Base-by-base conservation (phyloP, 257 asterid genomes). In the Lavandula angustifolia region DNA sequence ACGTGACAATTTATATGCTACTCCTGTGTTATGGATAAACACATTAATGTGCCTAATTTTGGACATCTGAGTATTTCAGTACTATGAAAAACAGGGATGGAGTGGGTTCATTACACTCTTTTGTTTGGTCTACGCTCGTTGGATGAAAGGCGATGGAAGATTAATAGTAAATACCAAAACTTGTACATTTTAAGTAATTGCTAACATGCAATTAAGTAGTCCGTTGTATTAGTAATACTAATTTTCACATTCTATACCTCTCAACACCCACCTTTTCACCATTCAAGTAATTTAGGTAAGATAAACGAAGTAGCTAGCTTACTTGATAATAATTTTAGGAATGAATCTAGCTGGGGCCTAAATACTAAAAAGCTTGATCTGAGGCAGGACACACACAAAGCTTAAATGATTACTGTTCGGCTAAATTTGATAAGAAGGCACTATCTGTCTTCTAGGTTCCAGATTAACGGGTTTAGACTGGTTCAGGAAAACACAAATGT, bases 91-190 rank as follows among this genome's bases (percentile, higher is more conserved):
- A 4, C 18, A 22, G 65, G 51, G 50, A 59, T 3, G 10, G 38
- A 11, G 12, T 44, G 53, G n/a, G 40, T 60, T 52, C 22, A 8
- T 27, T 27, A 42, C 40, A 60, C 53, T 27, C 42, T 58, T 16
- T 10, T 12, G 27, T 22, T 12, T 12, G 37, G 64, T 60, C 53
- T 42, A 42, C 49, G 31, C 48, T 56, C 0, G 65, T 48, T 42
- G 7, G 27, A 13, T 41, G 51, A 41, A 60, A 60, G 54, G 42
- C 4, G 9, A 29, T 43, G 67, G 67, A 61, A 43, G 67, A 54
- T 61, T 43, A 43, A 61, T 43, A 61, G 54, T 44, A 44, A 60
- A 41, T 22, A 60, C 40, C 67, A 29, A 60, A 43, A 22, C 54
- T 44, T 13, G 16, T 31, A 61, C 43, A 44, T 43, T 44, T 60